A percentile compares a stretch with the other conserved stretches of the same genome.
Conservation (phyloP, 164 flowering plant genomes). For the Magnolia kwangsiensis region DNA sequence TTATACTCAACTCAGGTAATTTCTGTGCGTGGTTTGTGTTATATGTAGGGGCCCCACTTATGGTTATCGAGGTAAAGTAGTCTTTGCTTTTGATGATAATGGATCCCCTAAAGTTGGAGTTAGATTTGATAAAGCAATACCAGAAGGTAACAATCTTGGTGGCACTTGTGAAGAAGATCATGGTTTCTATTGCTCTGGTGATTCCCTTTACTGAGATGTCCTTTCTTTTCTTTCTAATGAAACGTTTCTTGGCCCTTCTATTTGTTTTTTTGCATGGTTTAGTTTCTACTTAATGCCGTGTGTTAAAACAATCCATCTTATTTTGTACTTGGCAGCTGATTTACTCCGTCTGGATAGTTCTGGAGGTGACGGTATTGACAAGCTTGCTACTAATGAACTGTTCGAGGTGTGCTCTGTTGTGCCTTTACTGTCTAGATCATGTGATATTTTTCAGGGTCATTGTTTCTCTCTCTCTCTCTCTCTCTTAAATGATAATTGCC, state of each 20-base stretch:
- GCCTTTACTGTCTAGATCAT: neutral
- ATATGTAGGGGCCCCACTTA: conserved; percentile 58
- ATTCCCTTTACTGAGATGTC: conserved; percentile 13
- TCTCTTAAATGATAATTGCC: neutral
- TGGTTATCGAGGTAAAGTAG: conserved; percentile 73
- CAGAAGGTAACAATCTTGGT: conserved; percentile 81
- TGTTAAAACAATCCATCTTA: neutral
- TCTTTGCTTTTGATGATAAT: conserved; percentile 75
- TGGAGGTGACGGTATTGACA: conserved; percentile 62
- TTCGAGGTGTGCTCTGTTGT: conserved; percentile 60
- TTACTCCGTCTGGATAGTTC: conserved; percentile 54
- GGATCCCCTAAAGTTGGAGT: conserved; percentile 79
- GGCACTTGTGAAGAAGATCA: conserved; percentile 76
- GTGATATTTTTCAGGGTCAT: neutral
- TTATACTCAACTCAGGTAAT: neutral
- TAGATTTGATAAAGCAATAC: conserved; percentile 72
- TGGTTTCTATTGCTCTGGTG: conserved; percentile 90
- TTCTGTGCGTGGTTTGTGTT: neutral
- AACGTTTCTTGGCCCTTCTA: neutral
- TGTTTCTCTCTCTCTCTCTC: neutral
- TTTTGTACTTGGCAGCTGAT: conserved; percentile 45
- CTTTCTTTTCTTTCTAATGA: neutral
- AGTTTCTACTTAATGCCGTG: neutral
- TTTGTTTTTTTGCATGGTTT: neutral
- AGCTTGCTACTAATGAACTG: conserved; percentile 59